Evolutionary conservation across 805 yeast genomes (phyloP).

Genomic region (Candida montana): DNA sequence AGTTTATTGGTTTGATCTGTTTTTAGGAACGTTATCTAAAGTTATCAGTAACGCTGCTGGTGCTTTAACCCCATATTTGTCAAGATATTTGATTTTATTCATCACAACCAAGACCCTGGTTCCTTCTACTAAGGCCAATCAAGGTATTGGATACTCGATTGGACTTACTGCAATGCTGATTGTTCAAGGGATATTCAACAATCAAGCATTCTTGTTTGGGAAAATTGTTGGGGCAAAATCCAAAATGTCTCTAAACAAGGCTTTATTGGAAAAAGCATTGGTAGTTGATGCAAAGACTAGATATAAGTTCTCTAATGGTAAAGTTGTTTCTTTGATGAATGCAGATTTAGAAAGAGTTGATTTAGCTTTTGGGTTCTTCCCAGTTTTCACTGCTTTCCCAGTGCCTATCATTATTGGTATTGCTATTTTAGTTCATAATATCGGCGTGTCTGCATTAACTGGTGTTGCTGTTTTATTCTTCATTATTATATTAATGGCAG

Average conservation of each 20-base stretch:
- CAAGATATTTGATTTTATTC: slow-evolving; percentile 44
- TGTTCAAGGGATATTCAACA: slow-evolving; percentile 41
- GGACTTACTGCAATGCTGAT: slow-evolving; percentile 56
- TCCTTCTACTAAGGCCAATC: slow-evolving; percentile 32
- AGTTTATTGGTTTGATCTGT: slow-evolving; percentile 40
- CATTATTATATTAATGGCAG: slow-evolving; percentile 39
- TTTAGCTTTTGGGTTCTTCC: slow-evolving; percentile 58
- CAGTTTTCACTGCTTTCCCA: slow-evolving; percentile 46
- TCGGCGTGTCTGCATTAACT: slow-evolving; percentile 64
- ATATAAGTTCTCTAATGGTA: slow-evolving; percentile 56
- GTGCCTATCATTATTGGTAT: slow-evolving; percentile 51
- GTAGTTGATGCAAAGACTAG: slow-evolving; percentile 49
- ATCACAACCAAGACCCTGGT: slow-evolving; percentile 40
- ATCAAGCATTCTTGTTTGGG: slow-evolving; percentile 57
- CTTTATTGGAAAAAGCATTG: slow-evolving; percentile 61
- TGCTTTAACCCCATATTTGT: slow-evolving; percentile 47
- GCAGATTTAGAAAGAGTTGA: slow-evolving; percentile 77
- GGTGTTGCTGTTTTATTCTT: slow-evolving; percentile 47
- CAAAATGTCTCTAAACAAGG: slow-evolving; percentile 63
- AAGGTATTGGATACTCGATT: slow-evolving; percentile 71
- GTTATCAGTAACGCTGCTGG: slow-evolving; percentile 39
- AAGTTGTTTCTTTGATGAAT: slow-evolving; percentile 67
- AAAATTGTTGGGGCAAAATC: slow-evolving; percentile 60
- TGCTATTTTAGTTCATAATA: slow-evolving; percentile 51
- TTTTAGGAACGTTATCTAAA: slow-evolving; percentile 33